A percentile compares a stretch with the other conserved stretches of the same genome.
Evolutionary conservation across 768 basidiomycete species (phyloP).

Genomic region (Leccinum arenicola): DNA sequence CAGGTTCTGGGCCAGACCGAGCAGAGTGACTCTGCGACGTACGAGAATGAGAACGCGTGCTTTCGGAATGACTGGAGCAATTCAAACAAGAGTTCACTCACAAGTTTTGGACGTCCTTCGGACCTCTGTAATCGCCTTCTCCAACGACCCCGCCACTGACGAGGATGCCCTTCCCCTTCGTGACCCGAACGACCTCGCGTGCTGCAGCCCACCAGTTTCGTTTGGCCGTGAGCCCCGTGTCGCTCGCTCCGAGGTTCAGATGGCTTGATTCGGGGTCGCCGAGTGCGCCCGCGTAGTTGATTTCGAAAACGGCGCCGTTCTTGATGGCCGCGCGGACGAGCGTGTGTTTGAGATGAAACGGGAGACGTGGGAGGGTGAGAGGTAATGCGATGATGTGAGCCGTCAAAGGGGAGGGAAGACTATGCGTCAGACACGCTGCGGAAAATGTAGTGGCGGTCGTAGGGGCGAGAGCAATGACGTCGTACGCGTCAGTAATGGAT

Average conservation of each 20-base stretch:
- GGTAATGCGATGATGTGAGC: slow-evolving; percentile 81
- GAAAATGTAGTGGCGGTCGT: slow-evolving; percentile 73
- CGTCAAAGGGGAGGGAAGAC: slow-evolving; percentile 69
- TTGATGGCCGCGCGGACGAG: slow-evolving; percentile 76
- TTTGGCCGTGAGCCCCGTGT: slow-evolving; percentile 54
- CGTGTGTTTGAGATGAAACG: slow-evolving; percentile 82
- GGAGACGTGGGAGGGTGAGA: slow-evolving; percentile 71
- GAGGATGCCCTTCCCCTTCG: slow-evolving; percentile 75
- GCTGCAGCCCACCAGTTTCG: slow-evolving; percentile 85
- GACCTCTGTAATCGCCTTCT: slow-evolving; percentile 63
- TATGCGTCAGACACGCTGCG: slow-evolving; percentile 77
- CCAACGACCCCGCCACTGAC: slow-evolving; percentile 66
- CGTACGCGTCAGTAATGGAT: slow-evolving; percentile 60
- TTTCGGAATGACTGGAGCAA: background rate
- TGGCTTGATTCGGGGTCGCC: slow-evolving; percentile 52
- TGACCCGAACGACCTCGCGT: slow-evolving; percentile 73
- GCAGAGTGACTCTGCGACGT: slow-evolving; percentile 54
- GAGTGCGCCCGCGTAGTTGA: slow-evolving; percentile 73
- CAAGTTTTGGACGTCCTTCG: slow-evolving; percentile 76
- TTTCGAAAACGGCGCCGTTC: slow-evolving; percentile 82
- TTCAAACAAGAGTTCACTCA: slow-evolving; percentile 36
- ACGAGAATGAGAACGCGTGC: background rate
- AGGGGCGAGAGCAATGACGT: slow-evolving; percentile 74
- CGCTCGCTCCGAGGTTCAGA: slow-evolving; percentile 45
- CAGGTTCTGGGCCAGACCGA: slow-evolving; percentile 66